These are phyloP conservation scores for Cercospora zeina DNA, from an alignment of 2,329 filamentous ascomycete species.

Conservation along the genomic window DNA sequence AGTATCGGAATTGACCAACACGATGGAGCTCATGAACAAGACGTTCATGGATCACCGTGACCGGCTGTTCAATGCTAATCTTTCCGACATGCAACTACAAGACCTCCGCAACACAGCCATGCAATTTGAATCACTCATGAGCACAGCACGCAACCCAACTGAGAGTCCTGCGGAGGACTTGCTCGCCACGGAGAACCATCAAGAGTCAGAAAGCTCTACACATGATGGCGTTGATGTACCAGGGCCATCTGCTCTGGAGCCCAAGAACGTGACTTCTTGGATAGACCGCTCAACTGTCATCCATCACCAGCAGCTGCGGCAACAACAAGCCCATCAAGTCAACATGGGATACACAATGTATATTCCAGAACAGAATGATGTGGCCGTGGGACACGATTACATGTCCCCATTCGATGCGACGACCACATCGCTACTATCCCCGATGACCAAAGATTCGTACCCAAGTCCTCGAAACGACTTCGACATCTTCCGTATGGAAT, in stretches of 20 bases:
- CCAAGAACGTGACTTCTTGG: slow-evolving; percentile 34
- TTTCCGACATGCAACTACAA: slow-evolving; percentile 26
- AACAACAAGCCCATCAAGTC: slow-evolving; percentile 17
- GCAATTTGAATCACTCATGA: slow-evolving; percentile 30
- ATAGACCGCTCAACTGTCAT: slow-evolving; percentile 30
- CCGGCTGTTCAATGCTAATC: slow-evolving; percentile 25
- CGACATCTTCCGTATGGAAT: slow-evolving; percentile 16
- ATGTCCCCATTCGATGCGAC: slow-evolving; percentile 11
- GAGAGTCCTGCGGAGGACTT: slow-evolving; percentile 20
- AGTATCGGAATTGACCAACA: slow-evolving; percentile 67
- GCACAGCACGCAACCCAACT: slow-evolving; percentile 29
- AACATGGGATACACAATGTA: slow-evolving; percentile 36
- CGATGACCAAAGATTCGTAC: neutral
- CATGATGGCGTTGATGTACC: slow-evolving; percentile 3
- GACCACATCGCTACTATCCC: slow-evolving; percentile 1
- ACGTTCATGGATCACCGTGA: slow-evolving; percentile 58
- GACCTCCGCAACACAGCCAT: slow-evolving; percentile 30
- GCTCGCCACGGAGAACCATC: neutral
- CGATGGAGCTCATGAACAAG: slow-evolving; percentile 72
- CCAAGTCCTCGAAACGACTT: slow-evolving; percentile 8
- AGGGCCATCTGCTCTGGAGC: slow-evolving; percentile 15
- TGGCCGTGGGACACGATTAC: slow-evolving; percentile 9
- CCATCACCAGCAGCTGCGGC: slow-evolving; percentile 10
- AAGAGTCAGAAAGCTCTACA: slow-evolving; percentile 2
- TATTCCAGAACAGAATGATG: slow-evolving; percentile 9